Evolutionary conservation across 2,329 filamentous ascomycete genomes (phyloP), one percentile per base, ranked within the genome.

Genomic region (Phaeoacremonium minimum): DNA sequence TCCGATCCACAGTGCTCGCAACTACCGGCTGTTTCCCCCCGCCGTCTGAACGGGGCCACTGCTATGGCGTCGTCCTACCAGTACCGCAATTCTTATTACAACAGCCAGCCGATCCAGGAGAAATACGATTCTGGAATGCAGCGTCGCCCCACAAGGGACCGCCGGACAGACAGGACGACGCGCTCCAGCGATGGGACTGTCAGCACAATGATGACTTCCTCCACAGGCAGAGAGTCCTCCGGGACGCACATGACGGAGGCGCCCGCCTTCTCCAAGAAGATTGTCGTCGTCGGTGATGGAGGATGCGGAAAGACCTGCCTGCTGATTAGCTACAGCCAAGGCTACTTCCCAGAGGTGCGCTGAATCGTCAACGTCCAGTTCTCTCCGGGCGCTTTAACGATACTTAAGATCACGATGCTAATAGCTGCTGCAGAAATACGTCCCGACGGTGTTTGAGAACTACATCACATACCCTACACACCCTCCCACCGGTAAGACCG

Each of bases 281-380:
- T 98, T 58, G 93, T 98, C 30, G 93, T 98, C 35, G 93, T 98
- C 31, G 93, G 93, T 45, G 93, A 98, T 63, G 93, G 93, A 52
- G 93, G 93, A 45, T 98, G 93, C 64, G 93, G 93, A 53, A 98
- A 98, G 80, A 98, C 93, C 7, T 98, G 93, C 71, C 72, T 98
- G 50, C 73, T 98, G 64, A 98, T 98, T 66, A 96, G 90, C 67
- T 98, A 97, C 71, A 95, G 89, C 56, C 90, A 97, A 69, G 93
- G 93, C 42, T 95, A 95, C 64, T 98, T 98, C 60, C 93, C 93
- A 66, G 91, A 98, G 86, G 93, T 96, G 71, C 49, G 75, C 46
- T 26, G 22, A 26, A n/a, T n/a, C n/a, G n/a, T n/a, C n/a, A n/a
- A n/a, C n/a, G n/a, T n/a, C n/a, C n/a, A n/a, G n/a, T n/a, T n/a